Evolutionary conservation across 768 basidiomycete genomes (phyloP).

Genomic region (Ephemerocybe angulata): DNA sequence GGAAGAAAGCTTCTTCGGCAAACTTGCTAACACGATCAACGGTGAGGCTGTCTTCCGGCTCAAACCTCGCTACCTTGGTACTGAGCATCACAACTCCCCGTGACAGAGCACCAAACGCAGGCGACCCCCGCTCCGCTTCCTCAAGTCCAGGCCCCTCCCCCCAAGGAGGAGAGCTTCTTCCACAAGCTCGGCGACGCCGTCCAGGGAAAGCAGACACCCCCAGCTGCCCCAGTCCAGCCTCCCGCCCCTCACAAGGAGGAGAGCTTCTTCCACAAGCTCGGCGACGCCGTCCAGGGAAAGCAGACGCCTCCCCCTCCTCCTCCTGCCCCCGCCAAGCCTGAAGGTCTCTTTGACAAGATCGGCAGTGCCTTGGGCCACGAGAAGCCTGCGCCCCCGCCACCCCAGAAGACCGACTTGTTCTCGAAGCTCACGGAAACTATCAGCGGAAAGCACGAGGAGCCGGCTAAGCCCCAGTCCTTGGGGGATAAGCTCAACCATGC

Average conservation of each 20-base stretch:
- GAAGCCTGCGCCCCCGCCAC: constrained; percentile 9
- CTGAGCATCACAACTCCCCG: no score
- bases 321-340: not conserved
- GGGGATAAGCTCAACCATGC: constrained; percentile 18
- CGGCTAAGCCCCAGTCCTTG: constrained; percentile 11
- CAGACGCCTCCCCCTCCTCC: constrained; percentile 13
- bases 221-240: constrained; percentile 11
- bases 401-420: constrained; percentile 9
- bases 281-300: constrained; percentile 6
- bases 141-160: not conserved
- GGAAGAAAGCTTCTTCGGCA: constrained; percentile 4
- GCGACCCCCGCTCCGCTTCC: not conserved
- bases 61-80: no score
- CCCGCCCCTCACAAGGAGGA: constrained; percentile 2
- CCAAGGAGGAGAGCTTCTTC: constrained; percentile 10
- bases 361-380: constrained; percentile 6
- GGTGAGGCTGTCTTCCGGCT: no score
- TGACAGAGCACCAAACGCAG: not conserved
- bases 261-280: constrained; percentile 12
- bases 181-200: constrained; percentile 11
- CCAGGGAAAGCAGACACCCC: constrained; percentile 5
- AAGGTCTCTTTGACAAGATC: constrained; percentile 11
- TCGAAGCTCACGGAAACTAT: constrained; percentile 12
- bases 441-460: constrained; percentile 12
- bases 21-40: not conserved